phyloP scores from a whole-genome alignment of 768 basidiomycete genomes.

The Boletus insuetus region DNA sequence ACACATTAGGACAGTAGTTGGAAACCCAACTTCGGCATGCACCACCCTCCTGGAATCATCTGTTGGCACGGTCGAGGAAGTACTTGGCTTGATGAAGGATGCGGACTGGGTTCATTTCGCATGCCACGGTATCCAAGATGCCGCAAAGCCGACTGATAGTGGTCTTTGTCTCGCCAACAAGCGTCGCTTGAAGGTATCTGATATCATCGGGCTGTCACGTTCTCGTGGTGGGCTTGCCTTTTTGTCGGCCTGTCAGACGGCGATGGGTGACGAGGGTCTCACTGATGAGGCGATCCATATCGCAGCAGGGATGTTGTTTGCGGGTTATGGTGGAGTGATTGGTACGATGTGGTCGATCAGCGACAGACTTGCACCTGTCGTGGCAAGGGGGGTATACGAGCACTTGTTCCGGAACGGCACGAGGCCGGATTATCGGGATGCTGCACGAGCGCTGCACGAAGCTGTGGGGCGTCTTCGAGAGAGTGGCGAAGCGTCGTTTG shows the following conservation, averaged over 20 bases:
- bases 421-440: background rate
- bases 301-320: constrained; percentile 31
- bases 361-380: constrained; percentile 27
- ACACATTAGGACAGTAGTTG: constrained; percentile 14
- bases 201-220: background rate
- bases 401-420: background rate
- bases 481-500: too few relatives aligned
- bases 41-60: background rate
- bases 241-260: background rate
- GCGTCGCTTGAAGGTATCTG: background rate
- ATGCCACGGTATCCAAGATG: background rate
- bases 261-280: background rate
- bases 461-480: too few relatives aligned
- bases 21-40: background rate
- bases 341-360: background rate
- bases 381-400: constrained; percentile 35
- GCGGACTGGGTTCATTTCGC: background rate
- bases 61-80: constrained; percentile 10
- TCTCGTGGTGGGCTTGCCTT: background rate
- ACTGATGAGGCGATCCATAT: background rate
- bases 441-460: background rate
- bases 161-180: background rate
- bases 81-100: background rate
- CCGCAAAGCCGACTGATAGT: background rate
- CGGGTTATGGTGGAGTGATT: constrained; percentile 22